phyloP scores from a whole-genome alignment of 345 rosid genomes.

The Erucastrum elatum region DNA sequence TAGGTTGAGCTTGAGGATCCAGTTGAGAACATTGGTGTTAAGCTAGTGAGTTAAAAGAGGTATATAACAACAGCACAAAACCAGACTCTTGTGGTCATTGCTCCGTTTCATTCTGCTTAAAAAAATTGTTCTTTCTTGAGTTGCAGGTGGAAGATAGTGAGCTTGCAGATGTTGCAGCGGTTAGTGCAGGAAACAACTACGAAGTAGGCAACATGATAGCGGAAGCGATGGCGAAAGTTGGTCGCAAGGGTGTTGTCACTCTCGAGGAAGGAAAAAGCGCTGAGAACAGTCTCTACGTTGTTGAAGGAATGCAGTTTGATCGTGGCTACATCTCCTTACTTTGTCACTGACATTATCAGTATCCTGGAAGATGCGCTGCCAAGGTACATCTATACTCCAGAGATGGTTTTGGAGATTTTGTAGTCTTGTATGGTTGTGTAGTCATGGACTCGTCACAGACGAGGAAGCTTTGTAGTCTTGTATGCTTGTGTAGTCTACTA shows the following conservation, averaged over 20 bases:
- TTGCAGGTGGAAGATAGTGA: constrained; percentile 91
- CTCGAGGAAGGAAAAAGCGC: constrained; percentile 97
- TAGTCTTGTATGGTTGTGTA: too few species aligned
- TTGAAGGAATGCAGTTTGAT: constrained; percentile 97
- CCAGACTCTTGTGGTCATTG: background rate
- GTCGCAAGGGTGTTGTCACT: constrained; percentile 91
- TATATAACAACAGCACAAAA: constrained; percentile 7
- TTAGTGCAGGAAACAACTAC: constrained; percentile 91
- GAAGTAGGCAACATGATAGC: constrained; percentile 97
- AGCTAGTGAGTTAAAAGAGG: constrained; percentile 92
- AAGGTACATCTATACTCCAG: too few species aligned
- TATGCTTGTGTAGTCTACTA: too few species aligned
- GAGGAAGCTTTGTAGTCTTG: too few species aligned
- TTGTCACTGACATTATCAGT: constrained; percentile 76
- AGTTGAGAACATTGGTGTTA: constrained; percentile 95
- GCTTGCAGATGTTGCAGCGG: constrained; percentile 97
- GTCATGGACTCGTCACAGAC: too few species aligned
- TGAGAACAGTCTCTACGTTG: constrained; percentile 86
- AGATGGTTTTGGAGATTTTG: too few species aligned
- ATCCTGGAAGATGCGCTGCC: constrained; percentile 68
- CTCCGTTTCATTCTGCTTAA: background rate
- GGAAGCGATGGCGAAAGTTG: constrained; percentile 90
- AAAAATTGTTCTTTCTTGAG: background rate
- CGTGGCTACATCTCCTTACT: constrained; percentile 96
- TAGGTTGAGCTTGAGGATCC: constrained; percentile 99